Percentiles rank a stretch among this genome's conserved stretches.
phyloP scores from a whole-genome alignment of 2,329 filamentous ascomycete species.

The Fusarium sp. region DNA sequence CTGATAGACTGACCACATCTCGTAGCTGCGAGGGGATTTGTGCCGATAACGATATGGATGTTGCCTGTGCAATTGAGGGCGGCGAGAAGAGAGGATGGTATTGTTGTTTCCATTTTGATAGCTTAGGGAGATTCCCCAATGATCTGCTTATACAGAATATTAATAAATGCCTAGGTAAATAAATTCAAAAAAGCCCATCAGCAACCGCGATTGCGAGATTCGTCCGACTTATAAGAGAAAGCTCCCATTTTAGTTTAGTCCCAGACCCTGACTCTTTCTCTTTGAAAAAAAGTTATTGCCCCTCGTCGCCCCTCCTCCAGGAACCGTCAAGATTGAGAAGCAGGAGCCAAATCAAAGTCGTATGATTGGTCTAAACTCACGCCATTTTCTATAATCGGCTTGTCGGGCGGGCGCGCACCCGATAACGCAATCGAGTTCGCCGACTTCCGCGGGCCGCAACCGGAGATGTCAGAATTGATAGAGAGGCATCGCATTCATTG shows the following conservation, averaged over 20 bases:
- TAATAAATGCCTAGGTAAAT: not conserved
- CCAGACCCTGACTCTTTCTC: conserved; percentile 18
- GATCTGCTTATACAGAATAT: conserved; percentile 21
- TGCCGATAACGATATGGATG: conserved; percentile 86
- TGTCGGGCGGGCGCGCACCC: conserved; percentile 37
- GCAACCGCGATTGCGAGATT: conserved; percentile 29
- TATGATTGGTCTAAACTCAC: conserved; percentile 48
- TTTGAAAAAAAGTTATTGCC: conserved; percentile 35
- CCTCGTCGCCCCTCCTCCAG: conserved; percentile 26
- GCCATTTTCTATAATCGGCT: conserved; percentile 48
- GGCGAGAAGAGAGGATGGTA: conserved; percentile 69
- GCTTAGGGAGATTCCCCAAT: not conserved
- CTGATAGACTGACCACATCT: conserved; percentile 83
- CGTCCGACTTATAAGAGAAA: conserved; percentile 33
- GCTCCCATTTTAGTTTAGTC: conserved; percentile 2
- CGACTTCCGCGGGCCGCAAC: conserved; percentile 47
- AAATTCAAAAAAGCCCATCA: not conserved
- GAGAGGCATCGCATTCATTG: conserved; percentile 35
- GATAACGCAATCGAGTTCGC: conserved; percentile 34
- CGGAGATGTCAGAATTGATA: conserved; percentile 43
- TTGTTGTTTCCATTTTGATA: conserved; percentile 22
- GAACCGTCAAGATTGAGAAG: not conserved
- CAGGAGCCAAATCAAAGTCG: conserved; percentile 33
- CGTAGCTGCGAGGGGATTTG: conserved; percentile 86
- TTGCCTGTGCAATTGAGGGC: conserved; percentile 76